Base-by-base conservation (phyloP, 805 yeast genomes). In the Komagataella pseudopastoris region DNA sequence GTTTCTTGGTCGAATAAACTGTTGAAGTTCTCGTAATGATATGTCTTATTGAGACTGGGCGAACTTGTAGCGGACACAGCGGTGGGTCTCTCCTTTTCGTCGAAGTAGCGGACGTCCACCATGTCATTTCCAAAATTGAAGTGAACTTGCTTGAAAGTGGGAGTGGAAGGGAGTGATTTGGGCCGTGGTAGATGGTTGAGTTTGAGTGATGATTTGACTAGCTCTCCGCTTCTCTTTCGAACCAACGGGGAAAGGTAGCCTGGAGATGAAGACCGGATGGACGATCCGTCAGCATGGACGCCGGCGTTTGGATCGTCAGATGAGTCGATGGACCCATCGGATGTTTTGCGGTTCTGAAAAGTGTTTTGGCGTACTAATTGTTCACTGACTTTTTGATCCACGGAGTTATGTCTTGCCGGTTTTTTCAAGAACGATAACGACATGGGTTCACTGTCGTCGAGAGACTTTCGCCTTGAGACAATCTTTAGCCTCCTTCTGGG, bases 201-300 rank as follows among this genome's bases (percentile, higher is more conserved):
- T 60, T 83, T 84, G 52, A 88, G 70, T 12, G 87, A 82, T 2
- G 90, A 79, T 61, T 86, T 86, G 47, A 88, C 84, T 47, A 85
- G 69, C 61, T 88, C 96, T n/a, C 96, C 96, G 0, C 88, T 79
- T 64, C 89, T 89, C 64, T 89, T 90, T 49, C 95, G 80, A 3
- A 88, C 77, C 51, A 86, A 66, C 3, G 71, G 70, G 51, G 57
- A 63, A 45, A 54, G 51, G 50, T 58, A 60, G 8, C 39, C 39
- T 30, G 39, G 39, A 10, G 39, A 30, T 10, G 61, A 18, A 30
- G 8, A 18, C 17, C 18, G 16, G 54, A 45, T 14, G 52, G 57
- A 5, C 55, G 54, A 5, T 51, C 50, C 5, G 56, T 51, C 44
- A 49, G 48, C 3, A 55, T 55, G 36, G 54, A 52, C 6, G 39